Evolutionary conservation across 116 monocot species (phyloP), one percentile per base, ranked within the genome.

Genomic region (Phalaenopsis hybrid): DNA sequence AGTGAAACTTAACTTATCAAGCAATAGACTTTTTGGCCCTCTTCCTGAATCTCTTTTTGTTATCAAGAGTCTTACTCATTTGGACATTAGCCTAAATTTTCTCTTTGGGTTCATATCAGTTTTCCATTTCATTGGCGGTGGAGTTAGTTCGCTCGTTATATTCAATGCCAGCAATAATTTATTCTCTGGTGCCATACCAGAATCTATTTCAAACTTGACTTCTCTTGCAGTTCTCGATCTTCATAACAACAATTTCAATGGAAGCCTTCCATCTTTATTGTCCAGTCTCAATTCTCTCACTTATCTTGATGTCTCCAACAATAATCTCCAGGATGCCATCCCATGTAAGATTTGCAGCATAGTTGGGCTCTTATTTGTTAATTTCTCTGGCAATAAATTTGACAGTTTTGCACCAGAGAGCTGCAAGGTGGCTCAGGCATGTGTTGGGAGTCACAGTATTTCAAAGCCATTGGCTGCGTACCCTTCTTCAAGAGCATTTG

Each of bases 91-190:
- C 86, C 75, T 86, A 49, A 96, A 94, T 84, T 85, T 23, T 37
- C 82, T 94, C 15, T 86, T 82, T 82, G 94, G 94, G 46, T 45
- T 85, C 8, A 79, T 96, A 34, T 70, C 79, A 4, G 44, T 84
- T 75, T 28, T 28, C 8, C 8, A 10, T 1, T 25, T 13, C 50
- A 77, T 3, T 50, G 28, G 13, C 10, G 76, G 21, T 51, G 83
- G 44, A n/a, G 33, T 72, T 44, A 91, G 79, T 63, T 89, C 94
- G 13, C 89, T 96, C 46, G 78, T 96, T 1, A 79, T 86, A 57
- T 83, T 96, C 69, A 96, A 96, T 82, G 94, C 87, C 20, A 96
- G 96, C 77, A 92, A 92, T 55, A 96, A 96, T 84, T 81, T 85
- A 46, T 89, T 96, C 83, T 87, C 89, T 16, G 91, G 96, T 63